Base-by-base conservation (phyloP, 2,329 filamentous ascomycete genomes). In the Arthrobotrys sinensis region DNA sequence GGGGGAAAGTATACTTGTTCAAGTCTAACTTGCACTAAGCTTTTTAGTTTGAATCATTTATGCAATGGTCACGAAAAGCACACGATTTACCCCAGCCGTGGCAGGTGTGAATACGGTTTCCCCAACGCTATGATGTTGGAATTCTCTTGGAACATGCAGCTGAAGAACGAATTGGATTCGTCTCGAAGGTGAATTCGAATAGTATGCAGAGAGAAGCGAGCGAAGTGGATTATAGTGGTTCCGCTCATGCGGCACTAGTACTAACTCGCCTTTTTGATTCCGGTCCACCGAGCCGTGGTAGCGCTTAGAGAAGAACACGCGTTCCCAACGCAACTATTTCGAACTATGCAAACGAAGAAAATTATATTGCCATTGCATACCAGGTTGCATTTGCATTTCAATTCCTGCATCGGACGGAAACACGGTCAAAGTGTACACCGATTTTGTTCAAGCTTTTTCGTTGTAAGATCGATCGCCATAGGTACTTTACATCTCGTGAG, bases 271-370 rank as follows among this genome's bases (percentile, higher is more conserved):
- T 36, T n/a, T 19, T 19, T n/a, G 32, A 64, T 73, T 73, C 69
- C 69, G 69, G 46, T 73, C 69, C 69, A 73, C 69, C 69, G 69
- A 73, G 40, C 69, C 69, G 69, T 73, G 53, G 34, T 28, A 60
- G 69, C 69, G 69, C 69, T 66, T 66, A 66, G 19, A 50, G 16
- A 3, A 32, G 46, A 38, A 24, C 21, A 65, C 68, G 57, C 48
- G 46, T 53, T 65, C 68, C 50, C 69, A 73, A 73, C 69, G 50
- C 60, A 73, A 55, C 65, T 45, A 21, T 69, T 69, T 60, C 21
- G 65, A 36, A 40, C 7, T 38, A 19, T 40, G 32, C 32, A 57
- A 60, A 60, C 34, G 34, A 60, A 60, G 36, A 60, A n/a, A 57
- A 43, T 43, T 60, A 60, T 60, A 60, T 60, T 60, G 21, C 55